These are phyloP conservation scores for Clonostachys chloroleuca DNA, from an alignment of 2,329 filamentous ascomycete genomes.

Conservation along the genomic window DNA sequence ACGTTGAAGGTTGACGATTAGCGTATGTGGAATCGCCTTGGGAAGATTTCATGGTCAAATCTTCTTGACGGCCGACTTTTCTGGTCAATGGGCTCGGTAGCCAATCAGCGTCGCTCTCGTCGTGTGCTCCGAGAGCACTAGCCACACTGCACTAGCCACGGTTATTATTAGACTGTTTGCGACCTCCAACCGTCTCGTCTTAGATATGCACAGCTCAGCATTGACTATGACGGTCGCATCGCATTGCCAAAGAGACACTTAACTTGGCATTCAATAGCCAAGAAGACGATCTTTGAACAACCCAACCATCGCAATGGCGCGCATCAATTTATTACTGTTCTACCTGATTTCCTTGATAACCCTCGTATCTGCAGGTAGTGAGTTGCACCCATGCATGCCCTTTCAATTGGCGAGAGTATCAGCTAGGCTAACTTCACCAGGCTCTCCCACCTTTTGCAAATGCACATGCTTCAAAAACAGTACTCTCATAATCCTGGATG, in stretches of 20 bases:
- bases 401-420: not conserved
- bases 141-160: not conserved
- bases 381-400: constrained; percentile 23
- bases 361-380: constrained; percentile 24
- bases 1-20: too few species aligned
- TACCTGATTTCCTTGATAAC: constrained; percentile 27
- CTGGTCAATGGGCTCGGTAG: too few species aligned
- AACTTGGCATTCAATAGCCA: not conserved
- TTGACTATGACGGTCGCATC: not conserved
- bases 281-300: not conserved
- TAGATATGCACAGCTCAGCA: too few species aligned
- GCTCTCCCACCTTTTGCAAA: constrained; percentile 63
- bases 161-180: not conserved
- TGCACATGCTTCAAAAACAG: constrained; percentile 68
- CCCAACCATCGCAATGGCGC: constrained; percentile 25
- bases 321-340: constrained; percentile 27
- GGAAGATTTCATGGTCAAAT: too few species aligned
- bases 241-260: not conserved
- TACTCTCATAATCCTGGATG: constrained; percentile 59
- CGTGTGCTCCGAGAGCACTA: not conserved
- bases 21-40: too few species aligned
- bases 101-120: too few species aligned
- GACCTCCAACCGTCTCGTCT: not conserved
- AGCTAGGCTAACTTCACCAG: constrained; percentile 22
- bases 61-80: too few species aligned